Percentiles rank a stretch among this genome's conserved stretches.
phyloP scores from a whole-genome alignment of 225 moss, liverwort and hornwort species.

The Pseudoscleropodium purum region DNA sequence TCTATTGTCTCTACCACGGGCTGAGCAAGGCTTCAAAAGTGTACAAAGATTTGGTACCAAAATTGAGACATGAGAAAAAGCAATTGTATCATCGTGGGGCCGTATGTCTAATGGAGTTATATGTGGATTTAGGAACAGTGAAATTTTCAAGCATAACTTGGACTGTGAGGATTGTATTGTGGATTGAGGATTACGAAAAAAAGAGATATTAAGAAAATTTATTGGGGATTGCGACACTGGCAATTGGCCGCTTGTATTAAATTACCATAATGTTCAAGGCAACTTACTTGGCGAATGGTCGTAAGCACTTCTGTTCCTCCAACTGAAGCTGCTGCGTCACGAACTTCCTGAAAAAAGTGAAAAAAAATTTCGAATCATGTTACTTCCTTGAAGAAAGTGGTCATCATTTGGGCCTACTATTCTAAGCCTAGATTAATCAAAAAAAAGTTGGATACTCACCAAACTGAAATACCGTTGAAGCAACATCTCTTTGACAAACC shows the following conservation, averaged over 20 bases:
- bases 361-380: neutral
- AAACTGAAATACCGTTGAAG: slow-evolving; percentile 77
- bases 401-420: neutral
- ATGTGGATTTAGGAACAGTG: neutral
- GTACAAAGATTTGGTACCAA: neutral
- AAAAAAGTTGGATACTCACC: slow-evolving; percentile 19
- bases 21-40: neutral
- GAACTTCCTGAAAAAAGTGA: slow-evolving; percentile 47
- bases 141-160: neutral
- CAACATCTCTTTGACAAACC: slow-evolving; percentile 74
- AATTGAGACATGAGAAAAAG: neutral
- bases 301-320: slow-evolving; percentile 25
- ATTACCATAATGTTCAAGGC: neutral
- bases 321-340: slow-evolving; percentile 9
- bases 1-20: neutral
- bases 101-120: neutral
- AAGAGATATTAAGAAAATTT: neutral
- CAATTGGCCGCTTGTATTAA: neutral
- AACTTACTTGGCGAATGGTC: slow-evolving; percentile 48
- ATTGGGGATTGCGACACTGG: neutral
- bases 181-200: neutral
- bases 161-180: neutral
- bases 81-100: neutral
- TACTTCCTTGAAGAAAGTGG: neutral
- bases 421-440: neutral